These are phyloP conservation scores for Nemania sp. DNA, from an alignment of 2,329 filamentous ascomycete genomes.

Conservation along the genomic window DNA sequence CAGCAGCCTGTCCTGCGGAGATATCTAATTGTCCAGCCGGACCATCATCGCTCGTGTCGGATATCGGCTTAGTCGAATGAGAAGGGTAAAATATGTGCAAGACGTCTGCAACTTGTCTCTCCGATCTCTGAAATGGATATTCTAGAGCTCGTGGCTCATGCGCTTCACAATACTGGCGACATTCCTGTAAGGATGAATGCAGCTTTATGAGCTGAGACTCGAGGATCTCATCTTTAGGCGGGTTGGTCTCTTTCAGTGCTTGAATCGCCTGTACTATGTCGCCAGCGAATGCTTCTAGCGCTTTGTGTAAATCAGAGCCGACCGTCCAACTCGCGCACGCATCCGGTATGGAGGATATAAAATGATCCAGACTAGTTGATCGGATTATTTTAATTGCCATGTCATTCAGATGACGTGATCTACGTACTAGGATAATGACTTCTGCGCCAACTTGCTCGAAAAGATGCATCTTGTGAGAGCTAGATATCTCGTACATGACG, in stretches of 20 bases:
- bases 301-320: constrained; percentile 29
- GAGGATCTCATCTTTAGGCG: constrained; percentile 28
- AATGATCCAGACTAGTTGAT: constrained; percentile 34
- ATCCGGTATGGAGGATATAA: constrained; percentile 29
- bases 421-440: constrained; percentile 41
- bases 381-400: neutral
- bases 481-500: constrained; percentile 37
- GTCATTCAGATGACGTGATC: neutral
- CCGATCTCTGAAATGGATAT: constrained; percentile 38
- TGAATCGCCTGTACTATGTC: constrained; percentile 46
- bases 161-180: constrained; percentile 34
- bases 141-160: constrained; percentile 13
- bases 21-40: neutral
- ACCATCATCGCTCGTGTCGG: neutral
- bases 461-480: constrained; percentile 44
- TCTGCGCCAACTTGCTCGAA: constrained; percentile 42
- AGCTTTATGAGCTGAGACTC: constrained; percentile 29
- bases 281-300: constrained; percentile 39
- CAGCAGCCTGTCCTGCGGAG: constrained; percentile 2
- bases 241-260: constrained; percentile 42
- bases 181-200: constrained; percentile 29
- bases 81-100: constrained; percentile 35
- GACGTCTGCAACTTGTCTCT: constrained; percentile 41
- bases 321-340: constrained; percentile 32
- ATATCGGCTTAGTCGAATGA: neutral